Conservation (phyloP, 768 basidiomycete species). For the Hemileccinum rubropunctum region DNA sequence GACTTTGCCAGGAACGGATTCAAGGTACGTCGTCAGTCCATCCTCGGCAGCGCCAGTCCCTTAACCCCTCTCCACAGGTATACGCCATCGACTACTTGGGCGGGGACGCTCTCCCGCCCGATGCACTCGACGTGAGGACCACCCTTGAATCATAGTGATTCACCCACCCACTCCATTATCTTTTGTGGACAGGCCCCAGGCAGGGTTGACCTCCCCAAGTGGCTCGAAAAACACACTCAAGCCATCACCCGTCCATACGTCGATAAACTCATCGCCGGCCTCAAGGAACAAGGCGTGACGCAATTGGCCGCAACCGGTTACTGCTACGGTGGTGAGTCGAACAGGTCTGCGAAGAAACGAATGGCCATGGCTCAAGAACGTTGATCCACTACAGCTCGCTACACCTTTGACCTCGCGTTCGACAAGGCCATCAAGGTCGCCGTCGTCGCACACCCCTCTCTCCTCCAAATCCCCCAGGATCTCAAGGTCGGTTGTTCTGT, state of each 20-base stretch:
- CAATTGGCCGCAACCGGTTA: constrained; percentile 61
- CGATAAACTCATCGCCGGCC: constrained; percentile 53
- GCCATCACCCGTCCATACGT: constrained; percentile 45
- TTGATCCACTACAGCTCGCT: constrained; percentile 31
- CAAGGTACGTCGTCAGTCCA: constrained; percentile 18
- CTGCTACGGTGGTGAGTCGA: constrained; percentile 59
- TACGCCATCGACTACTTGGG: constrained; percentile 27
- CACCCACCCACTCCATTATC: not conserved
- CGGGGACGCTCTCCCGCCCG: constrained; percentile 24
- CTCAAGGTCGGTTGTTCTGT: constrained; percentile 44
- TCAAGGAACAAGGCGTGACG: constrained; percentile 59
- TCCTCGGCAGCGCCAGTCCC: not conserved
- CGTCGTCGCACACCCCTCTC: constrained; percentile 47
- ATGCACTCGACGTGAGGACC: constrained; percentile 13
- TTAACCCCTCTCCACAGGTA: constrained; percentile 5
- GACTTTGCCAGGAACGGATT: constrained; percentile 42
- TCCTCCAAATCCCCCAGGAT: constrained; percentile 41
- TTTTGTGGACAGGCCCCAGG: not conserved
- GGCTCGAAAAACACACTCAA: constrained; percentile 41
- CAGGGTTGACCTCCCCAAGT: constrained; percentile 28
- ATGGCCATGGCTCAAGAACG: not conserved
- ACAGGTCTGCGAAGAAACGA: not conserved
- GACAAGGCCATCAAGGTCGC: constrained; percentile 38
- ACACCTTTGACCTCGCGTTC: constrained; percentile 44
- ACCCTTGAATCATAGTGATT: not conserved